Conservation (phyloP, 176 grass and related monocot genomes). For the Triticum aestivum region DNA sequence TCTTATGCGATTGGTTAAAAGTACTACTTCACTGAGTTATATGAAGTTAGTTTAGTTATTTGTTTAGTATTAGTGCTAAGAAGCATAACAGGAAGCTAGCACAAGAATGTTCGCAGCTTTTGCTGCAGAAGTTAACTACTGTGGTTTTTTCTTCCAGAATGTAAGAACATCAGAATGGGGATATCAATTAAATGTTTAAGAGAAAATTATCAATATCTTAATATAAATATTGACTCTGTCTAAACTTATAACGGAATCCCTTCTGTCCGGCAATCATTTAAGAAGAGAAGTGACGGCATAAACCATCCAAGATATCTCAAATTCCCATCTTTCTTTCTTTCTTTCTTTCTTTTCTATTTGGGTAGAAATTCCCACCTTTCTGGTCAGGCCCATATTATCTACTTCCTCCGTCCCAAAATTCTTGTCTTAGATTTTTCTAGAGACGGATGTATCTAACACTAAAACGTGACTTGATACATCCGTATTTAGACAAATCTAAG, state of each 20-base stretch:
- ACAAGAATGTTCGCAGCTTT: not conserved
- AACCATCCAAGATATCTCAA: not conserved
- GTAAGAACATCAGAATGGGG: not conserved
- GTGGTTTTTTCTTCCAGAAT: not conserved
- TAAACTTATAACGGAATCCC: not conserved
- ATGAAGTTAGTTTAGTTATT: constrained; percentile 8
- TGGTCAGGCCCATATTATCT: not conserved
- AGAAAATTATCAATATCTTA: not conserved
- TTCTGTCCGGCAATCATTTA: not conserved
- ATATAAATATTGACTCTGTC: not conserved
- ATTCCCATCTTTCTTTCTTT: not conserved
- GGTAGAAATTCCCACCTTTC: not conserved
- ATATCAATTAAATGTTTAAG: not conserved
- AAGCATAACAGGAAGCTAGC: not conserved
- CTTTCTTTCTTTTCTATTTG: too few species aligned
- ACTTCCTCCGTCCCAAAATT: too few species aligned
- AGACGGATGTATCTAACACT: too few species aligned
- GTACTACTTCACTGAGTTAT: not conserved
- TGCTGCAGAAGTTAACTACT: not conserved
- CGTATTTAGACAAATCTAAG: too few species aligned
- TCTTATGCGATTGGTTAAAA: not conserved
- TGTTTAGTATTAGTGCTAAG: not conserved
- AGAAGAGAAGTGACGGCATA: not conserved
- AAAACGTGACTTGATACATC: too few species aligned
- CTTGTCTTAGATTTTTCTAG: too few species aligned